Evolutionary conservation across 768 basidiomycete species (phyloP), one percentile per base, ranked within the genome.

Genomic region (Gautieria morchelliformis): DNA sequence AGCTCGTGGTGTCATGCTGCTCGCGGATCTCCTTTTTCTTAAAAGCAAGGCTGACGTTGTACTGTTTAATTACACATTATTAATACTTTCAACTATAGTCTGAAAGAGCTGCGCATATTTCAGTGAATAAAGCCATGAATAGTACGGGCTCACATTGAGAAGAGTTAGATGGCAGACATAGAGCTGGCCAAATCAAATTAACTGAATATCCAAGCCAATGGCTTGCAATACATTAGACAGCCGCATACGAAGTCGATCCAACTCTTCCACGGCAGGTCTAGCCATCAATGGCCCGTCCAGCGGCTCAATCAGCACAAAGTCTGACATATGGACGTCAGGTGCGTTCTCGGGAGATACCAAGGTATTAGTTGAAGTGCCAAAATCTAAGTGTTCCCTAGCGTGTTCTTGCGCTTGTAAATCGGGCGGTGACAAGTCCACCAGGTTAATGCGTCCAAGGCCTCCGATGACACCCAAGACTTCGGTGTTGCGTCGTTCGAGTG

Each of bases 341-440:
- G 48, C 42, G 27, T 27, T 27, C 27, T 5, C 27, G n/a, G 20
- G 3, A 44, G 17, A 44, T 22, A 8, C 42, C 17, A 22, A 12
- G 32, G 24, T 30, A 14, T 49, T 27, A 27, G 48, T 3, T 4
- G 11, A 15, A 27, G 17, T 44, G 7, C 35, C 45, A 19, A 64
- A 58, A 48, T 76, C 77, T 11, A 84, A 27, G 64, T 89, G 86
- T 58, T 86, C 79, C 47, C 73, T 73, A 22, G 85, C 86, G 68
- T 95, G 93, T 52, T 74, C 78, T 63, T 88, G 83, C 0, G 91
- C 87, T 63, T 94, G 85, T 9, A 81, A 58, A 71, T 95, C 91
- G 22, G 75, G 76, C 2, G 89, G 89, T 14, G 78, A 81, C 48
- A 95, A 77, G 58, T 91, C 87, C 9, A 79, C 75, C 62, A 90